Evolutionary conservation across 2,329 filamentous ascomycete species (phyloP).

Genomic region (Cladosporium sp.): DNA sequence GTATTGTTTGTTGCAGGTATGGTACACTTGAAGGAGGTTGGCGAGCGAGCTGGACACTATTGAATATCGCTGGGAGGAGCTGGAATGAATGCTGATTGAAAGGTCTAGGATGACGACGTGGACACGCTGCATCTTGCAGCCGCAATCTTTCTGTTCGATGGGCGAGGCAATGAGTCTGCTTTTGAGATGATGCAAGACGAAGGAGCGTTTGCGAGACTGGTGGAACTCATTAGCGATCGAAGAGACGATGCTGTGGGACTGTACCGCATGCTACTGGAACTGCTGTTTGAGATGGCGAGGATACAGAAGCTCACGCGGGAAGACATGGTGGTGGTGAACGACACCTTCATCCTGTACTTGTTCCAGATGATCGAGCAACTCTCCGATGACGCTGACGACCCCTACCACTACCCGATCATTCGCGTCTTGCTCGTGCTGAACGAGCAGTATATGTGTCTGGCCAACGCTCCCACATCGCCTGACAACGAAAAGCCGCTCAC

Average conservation of each 20-base stretch:
- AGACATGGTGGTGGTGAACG: conserved; percentile 64
- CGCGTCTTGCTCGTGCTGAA: conserved; percentile 92
- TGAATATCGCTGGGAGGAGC: not conserved
- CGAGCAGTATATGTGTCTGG: conserved; percentile 89
- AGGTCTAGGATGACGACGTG: conserved; percentile 69
- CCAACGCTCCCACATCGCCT: conserved; percentile 48
- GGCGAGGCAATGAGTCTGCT: conserved; percentile 66
- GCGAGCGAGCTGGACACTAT: not conserved
- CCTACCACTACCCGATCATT: conserved; percentile 93
- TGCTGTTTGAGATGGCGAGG: conserved; percentile 94
- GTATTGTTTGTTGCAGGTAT: conserved; percentile 70
- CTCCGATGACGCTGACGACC: conserved; percentile 81
- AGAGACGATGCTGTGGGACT: conserved; percentile 60
- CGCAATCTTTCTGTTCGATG: conserved; percentile 81
- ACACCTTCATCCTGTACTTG: conserved; percentile 75
- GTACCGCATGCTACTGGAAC: conserved; percentile 74
- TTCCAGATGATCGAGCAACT: conserved; percentile 83
- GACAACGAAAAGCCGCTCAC: conserved; percentile 54
- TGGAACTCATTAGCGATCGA: conserved; percentile 70
- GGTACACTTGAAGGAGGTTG: conserved; percentile 11
- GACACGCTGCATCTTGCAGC: conserved; percentile 74
- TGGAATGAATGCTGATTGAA: conserved; percentile 8
- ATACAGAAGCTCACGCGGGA: conserved; percentile 73
- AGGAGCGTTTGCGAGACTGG: conserved; percentile 72
- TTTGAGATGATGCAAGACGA: conserved; percentile 86